These are phyloP conservation scores for Wallacemonas sp. DNA, from an alignment of 208 protist species.

Conservation along the genomic window DNA sequence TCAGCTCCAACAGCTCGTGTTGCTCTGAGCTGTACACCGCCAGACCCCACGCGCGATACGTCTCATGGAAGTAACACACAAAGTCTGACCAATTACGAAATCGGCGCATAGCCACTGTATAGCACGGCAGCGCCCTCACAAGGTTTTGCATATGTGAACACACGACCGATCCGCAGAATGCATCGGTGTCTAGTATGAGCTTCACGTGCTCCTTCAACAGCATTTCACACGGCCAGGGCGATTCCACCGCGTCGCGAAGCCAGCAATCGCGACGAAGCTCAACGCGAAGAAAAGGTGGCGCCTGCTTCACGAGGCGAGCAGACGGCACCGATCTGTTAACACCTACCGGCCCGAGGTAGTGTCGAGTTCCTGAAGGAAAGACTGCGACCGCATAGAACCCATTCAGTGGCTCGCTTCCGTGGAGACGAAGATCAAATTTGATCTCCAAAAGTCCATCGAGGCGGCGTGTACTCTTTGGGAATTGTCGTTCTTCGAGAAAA, in stretches of 20 bases:
- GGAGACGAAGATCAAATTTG: not conserved
- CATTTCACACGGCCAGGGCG: slow-evolving; percentile 56
- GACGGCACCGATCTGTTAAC: slow-evolving; percentile 21
- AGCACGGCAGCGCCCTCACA: slow-evolving; percentile 69
- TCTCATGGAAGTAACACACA: slow-evolving; percentile 35
- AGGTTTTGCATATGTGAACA: slow-evolving; percentile 74
- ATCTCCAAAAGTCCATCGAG: not conserved
- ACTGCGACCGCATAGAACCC: slow-evolving; percentile 5
- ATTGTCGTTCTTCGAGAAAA: not conserved
- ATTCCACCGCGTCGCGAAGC: slow-evolving; percentile 10
- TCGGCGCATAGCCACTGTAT: slow-evolving; percentile 39
- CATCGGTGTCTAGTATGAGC: slow-evolving; percentile 69
- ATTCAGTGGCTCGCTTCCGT: not conserved
- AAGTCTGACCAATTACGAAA: slow-evolving; percentile 64
- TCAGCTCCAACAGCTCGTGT: slow-evolving; percentile 44
- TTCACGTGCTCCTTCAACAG: slow-evolving; percentile 71
- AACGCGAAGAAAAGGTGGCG: slow-evolving; percentile 34
- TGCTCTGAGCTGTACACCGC: slow-evolving; percentile 40
- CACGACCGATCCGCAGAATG: slow-evolving; percentile 60
- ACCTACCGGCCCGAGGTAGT: slow-evolving; percentile 38
- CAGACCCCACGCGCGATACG: slow-evolving; percentile 46
- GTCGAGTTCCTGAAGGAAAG: slow-evolving; percentile 13
- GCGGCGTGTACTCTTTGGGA: not conserved
- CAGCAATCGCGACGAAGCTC: slow-evolving; percentile 38
- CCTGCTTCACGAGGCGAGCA: slow-evolving; percentile 35